These are phyloP conservation scores for Cicer judaicum DNA, from an alignment of 306 rosid genomes.

Conservation along the genomic window DNA sequence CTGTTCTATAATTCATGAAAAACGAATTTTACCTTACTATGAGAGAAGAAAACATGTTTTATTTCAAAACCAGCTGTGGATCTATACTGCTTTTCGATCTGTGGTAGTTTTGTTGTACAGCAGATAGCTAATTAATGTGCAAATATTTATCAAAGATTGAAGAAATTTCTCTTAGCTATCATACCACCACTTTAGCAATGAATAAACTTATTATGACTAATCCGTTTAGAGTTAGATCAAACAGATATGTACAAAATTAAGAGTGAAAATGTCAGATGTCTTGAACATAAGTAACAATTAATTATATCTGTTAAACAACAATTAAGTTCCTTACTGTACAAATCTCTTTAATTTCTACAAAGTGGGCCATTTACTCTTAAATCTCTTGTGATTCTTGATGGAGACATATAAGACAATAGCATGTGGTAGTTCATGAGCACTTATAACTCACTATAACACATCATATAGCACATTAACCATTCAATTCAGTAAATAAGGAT, in stretches of 20 bases:
- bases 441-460: background rate
- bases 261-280: too few relatives aligned
- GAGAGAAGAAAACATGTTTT: background rate
- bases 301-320: too few relatives aligned
- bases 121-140: too few relatives aligned
- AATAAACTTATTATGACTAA: background rate
- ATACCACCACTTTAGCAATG: too few relatives aligned
- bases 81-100: too few relatives aligned
- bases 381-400: background rate
- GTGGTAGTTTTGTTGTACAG: too few relatives aligned
- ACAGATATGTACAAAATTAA: too few relatives aligned
- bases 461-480: background rate
- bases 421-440: constrained; percentile 25
- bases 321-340: background rate
- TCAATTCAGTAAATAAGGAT: background rate
- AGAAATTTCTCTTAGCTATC: too few relatives aligned
- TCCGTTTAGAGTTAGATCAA: too few relatives aligned
- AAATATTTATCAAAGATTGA: too few relatives aligned
- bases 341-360: constrained; percentile 5
- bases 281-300: too few relatives aligned
- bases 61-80: too few relatives aligned
- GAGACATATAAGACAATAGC: constrained; percentile 23
- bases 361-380: constrained; percentile 1
- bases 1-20: background rate
- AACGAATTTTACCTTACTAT: background rate